A percentile compares a stretch with the other conserved stretches of the same genome.
Conservation (phyloP, 768 basidiomycete genomes). For the Suillus variegatus region DNA sequence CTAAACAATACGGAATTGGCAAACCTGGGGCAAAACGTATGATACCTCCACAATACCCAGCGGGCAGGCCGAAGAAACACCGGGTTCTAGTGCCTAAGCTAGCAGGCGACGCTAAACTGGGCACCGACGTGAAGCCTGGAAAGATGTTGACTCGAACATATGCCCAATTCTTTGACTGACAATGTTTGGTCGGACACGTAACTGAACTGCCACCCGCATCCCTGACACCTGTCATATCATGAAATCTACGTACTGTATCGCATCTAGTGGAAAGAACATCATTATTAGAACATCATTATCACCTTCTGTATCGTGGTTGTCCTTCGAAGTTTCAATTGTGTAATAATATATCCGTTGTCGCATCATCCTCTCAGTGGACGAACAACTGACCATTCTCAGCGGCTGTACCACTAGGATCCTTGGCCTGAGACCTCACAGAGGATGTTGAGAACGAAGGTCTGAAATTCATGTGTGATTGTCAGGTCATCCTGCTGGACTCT, state of each 20-base stretch:
- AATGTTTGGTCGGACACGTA: slow-evolving; percentile 6
- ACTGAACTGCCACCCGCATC: neutral
- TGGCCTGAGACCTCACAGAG: neutral
- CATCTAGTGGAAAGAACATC: neutral
- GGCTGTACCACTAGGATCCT: neutral
- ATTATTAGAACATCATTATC: too few species aligned
- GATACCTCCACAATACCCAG: neutral
- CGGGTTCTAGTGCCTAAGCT: neutral
- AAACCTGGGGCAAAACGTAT: neutral
- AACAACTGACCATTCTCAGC: slow-evolving; percentile 23
- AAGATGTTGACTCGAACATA: slow-evolving; percentile 17
- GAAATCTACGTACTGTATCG: neutral
- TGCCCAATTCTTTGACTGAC: slow-evolving; percentile 30
- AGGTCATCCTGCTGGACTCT: too few species aligned
- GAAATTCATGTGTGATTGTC: too few species aligned
- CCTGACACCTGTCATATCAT: neutral
- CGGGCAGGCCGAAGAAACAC: neutral
- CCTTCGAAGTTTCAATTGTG: neutral
- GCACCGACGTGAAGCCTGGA: neutral
- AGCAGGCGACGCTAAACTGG: slow-evolving; percentile 11
- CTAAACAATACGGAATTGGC: neutral
- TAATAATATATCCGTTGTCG: neutral
- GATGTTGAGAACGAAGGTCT: too few species aligned
- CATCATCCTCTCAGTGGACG: slow-evolving; percentile 18
- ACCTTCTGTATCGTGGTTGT: neutral